Evolutionary conservation across 306 rosid genomes (phyloP), one percentile per base, ranked within the genome.

Genomic region (Ochetophila trinervis): DNA sequence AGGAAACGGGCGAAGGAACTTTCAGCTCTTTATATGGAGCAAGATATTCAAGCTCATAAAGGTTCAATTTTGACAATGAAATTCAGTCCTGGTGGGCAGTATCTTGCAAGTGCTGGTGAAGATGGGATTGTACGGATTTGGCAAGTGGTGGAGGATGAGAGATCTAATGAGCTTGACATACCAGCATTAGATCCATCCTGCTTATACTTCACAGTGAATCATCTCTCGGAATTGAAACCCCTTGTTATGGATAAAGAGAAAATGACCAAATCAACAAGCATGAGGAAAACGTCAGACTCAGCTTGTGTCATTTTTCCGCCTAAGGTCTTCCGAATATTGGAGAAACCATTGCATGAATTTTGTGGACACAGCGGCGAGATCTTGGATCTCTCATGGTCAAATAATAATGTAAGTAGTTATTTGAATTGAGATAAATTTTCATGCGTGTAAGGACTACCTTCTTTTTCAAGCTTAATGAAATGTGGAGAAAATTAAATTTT

Each of bases 361-460:
- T 82, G 56, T 18, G 99, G 99, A n/a, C 99, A 94, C 70, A 34
- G 58, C 27, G 91, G 80, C 21, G 95, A 90, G 21, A 74, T 94
- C 63, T 79, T 88, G 86, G 97, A 88, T 73, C 85, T 94, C 65
- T 94, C 96, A 16, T 94, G 99, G 99, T 94, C 99, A 53, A 81
- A 75, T 65, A 84, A 80, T 74, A 88, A 90, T 83, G 99, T 90
- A 82, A 85, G 99, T 88, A 60, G 56, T 78, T 62, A 54, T 62
- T 45, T 57, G 42, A 34, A 20, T 58, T 75, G 73, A 37, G 20
- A 20, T 62, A 48, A 1, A 59, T n/a, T 72, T 67, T 73, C 21
- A 45, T 63, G 60, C 68, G 10, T 36, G 53, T 37, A 50, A 27
- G 53, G 53, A 60, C 9, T 37, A 60, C n/a, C 42, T 58, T 34